Evolutionary conservation across 768 basidiomycete genomes (phyloP), one percentile per base, ranked within the genome.

Genomic region (Lactarius pseudohatsudake): DNA sequence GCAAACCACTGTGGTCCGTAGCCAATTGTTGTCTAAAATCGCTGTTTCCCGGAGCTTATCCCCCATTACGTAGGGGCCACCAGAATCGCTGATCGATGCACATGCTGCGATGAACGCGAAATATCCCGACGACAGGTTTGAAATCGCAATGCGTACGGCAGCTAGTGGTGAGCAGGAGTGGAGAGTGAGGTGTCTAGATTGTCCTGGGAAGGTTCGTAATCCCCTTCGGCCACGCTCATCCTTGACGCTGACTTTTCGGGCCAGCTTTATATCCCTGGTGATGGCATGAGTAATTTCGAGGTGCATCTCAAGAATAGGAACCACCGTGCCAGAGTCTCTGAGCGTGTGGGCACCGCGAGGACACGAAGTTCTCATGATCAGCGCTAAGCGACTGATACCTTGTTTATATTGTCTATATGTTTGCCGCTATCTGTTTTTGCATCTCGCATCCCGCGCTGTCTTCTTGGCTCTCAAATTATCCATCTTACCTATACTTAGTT

Each of bases 151-250:
- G 40, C 83, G 86, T 36, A 78, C 82, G 8, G 80, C 80, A 36
- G 79, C 83, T 54, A 81, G 79, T 15, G 81, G 80, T n/a, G 76
- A 80, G 28, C 83, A 85, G 6, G 94, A 96, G 76, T 98, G 96
- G 95, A 85, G 93, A 20, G 84, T 96, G 74, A 94, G 90, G 76
- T 97, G 94, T 75, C 74, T 87, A 70, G 94, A 97, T 75, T 96
- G 94, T 77, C 94, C 94, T 70, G 94, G 94, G 73, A 96, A 95
- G 84, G 94, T 93, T 67, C 32, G 81, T 74, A 20, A 30, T 15
- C 18, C 54, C 40, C 58, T 16, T 50, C 22, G 11, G 58, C 20
- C 18, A 22, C 40, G 41, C 41, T 28, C 38, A n/a, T 61, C 34
- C 62, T 20, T 38, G 47, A n/a, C 15, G 64, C 30, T 68, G 56